Percentiles rank a stretch among this genome's conserved stretches.
phyloP scores from a whole-genome alignment of 495 filamentous ascomycete genomes.

The Ascodesmis nigricans region DNA sequence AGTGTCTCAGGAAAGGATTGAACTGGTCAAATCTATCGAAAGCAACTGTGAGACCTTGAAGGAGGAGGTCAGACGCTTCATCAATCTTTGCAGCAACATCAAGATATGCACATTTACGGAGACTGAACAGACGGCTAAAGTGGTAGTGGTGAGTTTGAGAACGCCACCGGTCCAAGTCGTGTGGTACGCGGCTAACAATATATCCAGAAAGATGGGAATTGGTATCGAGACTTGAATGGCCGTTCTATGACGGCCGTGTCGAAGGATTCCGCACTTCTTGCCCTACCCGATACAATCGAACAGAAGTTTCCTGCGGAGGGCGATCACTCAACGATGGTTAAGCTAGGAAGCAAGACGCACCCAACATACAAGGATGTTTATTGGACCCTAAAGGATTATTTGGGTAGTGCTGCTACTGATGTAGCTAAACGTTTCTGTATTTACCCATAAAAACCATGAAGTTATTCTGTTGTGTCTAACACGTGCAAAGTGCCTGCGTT shows the following conservation, averaged over 20 bases:
- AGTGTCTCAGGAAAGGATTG: background rate
- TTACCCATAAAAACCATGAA: no score
- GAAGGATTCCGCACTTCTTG: background rate
- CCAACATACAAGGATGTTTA: conserved; percentile 3
- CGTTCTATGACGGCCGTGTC: background rate
- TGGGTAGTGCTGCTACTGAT: no score
- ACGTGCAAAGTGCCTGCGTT: no score
- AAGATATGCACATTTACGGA: conserved; percentile 4
- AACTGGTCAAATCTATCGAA: conserved; percentile 1
- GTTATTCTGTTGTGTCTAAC: no score
- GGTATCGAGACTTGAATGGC: background rate
- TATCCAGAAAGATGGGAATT: background rate
- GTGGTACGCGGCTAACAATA: no score
- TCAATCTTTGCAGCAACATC: background rate
- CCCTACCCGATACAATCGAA: conserved; percentile 1
- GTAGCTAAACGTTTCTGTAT: no score
- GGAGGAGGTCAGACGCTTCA: background rate
- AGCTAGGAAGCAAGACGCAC: conserved; percentile 1
- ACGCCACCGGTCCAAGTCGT: no score
- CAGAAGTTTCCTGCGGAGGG: background rate
- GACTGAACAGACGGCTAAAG: background rate
- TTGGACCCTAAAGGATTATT: no score
- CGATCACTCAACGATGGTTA: conserved; percentile 5
- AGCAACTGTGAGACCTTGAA: background rate
- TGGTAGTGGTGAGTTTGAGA: background rate